Evolutionary conservation across 2,329 filamentous ascomycete species (phyloP), one percentile per base, ranked within the genome.

Genomic region (Taxawa tesnikishii): DNA sequence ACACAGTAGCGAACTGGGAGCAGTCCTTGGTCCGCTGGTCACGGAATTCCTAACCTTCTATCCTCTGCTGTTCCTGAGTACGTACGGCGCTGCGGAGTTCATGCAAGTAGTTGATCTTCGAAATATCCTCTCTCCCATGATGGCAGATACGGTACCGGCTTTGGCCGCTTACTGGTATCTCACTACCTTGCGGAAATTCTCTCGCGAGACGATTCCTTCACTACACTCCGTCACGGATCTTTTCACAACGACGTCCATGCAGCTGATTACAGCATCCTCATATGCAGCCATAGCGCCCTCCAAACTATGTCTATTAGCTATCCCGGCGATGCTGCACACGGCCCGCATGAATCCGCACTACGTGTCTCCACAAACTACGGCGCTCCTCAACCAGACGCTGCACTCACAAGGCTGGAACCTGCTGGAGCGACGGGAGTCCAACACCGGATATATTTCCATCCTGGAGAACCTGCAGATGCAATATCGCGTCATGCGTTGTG

Each of bases 391-490:
- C 48, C 59, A 60, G 4, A 77, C 73, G 0, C 60, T 96, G 26
- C 57, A 62, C 13, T 55, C 64, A 1, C 66, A 79, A 21, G 74
- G 79, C 11, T 96, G 79, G 69, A 70, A 73, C 2, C 59, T 96
- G 2, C 53, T 96, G 27, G 87, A 85, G 29, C 76, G 90, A 8
- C 68, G 73, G 42, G 90, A 96, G 55, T 94, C 85, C 0, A 57
- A 80, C 29, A 96, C 90, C 0, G 90, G 90, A 5, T 96, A 98
- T 50, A 67, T 98, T 26, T 94, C 88, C 0, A 83, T 98, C 2
- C 53, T 94, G 15, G 83, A 98, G 43, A 90, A 76, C 50, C 51
- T 67, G 6, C 58, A 76, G 4, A 65, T 73, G 24, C 71, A 76
- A 1, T 94, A 83, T 56, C 73, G 85, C 2, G 74, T 87, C 11